Evolutionary conservation across 2,329 filamentous ascomycete genomes (phyloP).

Genomic region (Xylaria sp.): DNA sequence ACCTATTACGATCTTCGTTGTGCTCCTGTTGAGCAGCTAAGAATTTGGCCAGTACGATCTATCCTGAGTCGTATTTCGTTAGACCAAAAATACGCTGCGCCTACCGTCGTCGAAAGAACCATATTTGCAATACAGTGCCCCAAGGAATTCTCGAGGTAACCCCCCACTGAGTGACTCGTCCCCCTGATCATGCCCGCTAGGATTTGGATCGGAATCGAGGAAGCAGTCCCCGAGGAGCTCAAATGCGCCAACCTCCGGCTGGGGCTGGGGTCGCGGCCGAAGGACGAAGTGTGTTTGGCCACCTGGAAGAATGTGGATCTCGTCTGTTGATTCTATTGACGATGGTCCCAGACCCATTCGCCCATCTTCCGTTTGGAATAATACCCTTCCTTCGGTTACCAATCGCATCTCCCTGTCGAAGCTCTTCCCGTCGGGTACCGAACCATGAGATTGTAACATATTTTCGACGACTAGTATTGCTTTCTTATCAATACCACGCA

Average conservation of each 20-base stretch:
- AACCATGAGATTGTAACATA: not conserved
- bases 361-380: not conserved
- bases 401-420: not conserved
- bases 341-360: not conserved
- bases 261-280: not conserved
- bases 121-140: not conserved
- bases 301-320: not conserved
- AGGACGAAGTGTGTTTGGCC: not conserved
- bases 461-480: not conserved
- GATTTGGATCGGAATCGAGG: not conserved
- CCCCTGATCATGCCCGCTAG: not conserved
- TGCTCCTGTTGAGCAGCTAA: too few relatives aligned
- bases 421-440: not conserved
- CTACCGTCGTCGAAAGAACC: not conserved
- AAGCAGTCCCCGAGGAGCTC: not conserved
- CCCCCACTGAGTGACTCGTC: not conserved
- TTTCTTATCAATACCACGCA: not conserved
- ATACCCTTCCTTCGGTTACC: not conserved
- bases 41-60: too few relatives aligned
- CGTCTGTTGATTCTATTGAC: not conserved
- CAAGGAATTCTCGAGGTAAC: not conserved
- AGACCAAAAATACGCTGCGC: not conserved
- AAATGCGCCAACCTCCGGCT: not conserved
- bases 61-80: too few relatives aligned
- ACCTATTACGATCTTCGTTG: too few relatives aligned